Evolutionary conservation across 2,329 filamentous ascomycete genomes (phyloP).

Genomic region (Colletotrichum sp.): DNA sequence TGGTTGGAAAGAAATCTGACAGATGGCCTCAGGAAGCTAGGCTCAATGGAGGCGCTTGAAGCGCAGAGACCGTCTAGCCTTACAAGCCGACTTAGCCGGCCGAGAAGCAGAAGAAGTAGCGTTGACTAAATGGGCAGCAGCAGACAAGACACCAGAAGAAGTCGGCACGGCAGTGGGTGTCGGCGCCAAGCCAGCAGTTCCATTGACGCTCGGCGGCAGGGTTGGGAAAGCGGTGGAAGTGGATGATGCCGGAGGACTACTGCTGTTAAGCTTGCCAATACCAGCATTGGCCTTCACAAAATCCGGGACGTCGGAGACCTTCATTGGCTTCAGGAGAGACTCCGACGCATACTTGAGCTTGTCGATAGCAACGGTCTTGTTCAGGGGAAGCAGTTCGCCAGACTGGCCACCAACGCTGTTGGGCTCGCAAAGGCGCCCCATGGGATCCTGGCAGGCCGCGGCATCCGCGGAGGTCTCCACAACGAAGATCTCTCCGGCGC

Average conservation of each 20-base stretch:
- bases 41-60: not conserved
- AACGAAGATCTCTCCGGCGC: conserved; percentile 25
- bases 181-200: not conserved
- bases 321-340: not conserved
- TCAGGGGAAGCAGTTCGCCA: not conserved
- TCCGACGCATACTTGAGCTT: not conserved
- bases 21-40: not conserved
- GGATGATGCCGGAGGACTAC: not conserved
- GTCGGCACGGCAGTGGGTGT: not conserved
- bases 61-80: not conserved
- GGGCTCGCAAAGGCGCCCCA: conserved; percentile 29
- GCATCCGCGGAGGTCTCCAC: conserved; percentile 17
- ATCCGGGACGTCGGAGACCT: not conserved
- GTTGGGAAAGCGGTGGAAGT: not conserved
- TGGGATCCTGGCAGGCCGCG: conserved; percentile 19
- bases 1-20: not conserved
- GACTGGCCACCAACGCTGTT: not conserved
- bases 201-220: not conserved
- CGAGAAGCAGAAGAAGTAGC: not conserved
- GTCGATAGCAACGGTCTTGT: not conserved
- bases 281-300: not conserved
- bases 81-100: not conserved
- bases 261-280: not conserved
- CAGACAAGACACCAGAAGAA: not conserved
- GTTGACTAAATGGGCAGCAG: not conserved